Evolutionary conservation across 106 monocot genomes (phyloP).

Genomic region (Alisma plantagoaquatica): DNA sequence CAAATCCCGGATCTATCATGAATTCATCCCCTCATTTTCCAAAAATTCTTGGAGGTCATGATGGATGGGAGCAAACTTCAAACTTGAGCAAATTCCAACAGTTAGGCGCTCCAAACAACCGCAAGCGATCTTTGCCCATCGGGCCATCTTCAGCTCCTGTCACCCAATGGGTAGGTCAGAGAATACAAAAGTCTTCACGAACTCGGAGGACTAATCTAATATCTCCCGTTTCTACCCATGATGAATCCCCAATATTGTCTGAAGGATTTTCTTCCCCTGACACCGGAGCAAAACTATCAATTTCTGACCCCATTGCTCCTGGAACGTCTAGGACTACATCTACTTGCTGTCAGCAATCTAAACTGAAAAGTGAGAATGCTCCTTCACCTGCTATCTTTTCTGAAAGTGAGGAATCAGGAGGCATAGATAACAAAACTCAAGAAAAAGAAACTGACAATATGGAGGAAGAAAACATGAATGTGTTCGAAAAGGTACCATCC

Average conservation of each 20-base stretch:
- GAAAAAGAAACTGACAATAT: slow-evolving; percentile 50
- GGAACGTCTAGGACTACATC: slow-evolving; percentile 14
- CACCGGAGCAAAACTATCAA: slow-evolving; percentile 22
- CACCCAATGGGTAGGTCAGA: slow-evolving; percentile 62
- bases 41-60: slow-evolving; percentile 29
- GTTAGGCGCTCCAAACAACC: slow-evolving; percentile 28
- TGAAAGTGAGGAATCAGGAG: slow-evolving; percentile 74
- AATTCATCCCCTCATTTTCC: slow-evolving; percentile 37
- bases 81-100: slow-evolving; percentile 35
- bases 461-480: slow-evolving; percentile 40
- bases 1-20: slow-evolving; percentile 32
- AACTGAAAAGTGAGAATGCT: slow-evolving; percentile 34
- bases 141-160: slow-evolving; percentile 57
- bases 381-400: slow-evolving; percentile 45
- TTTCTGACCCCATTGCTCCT: slow-evolving; percentile 18
- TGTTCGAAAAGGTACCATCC: slow-evolving; percentile 18
- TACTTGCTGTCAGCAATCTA: slow-evolving; percentile 19
- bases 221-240: slow-evolving; percentile 73
- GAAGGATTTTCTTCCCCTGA: slow-evolving; percentile 45
- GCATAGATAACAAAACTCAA: slow-evolving; percentile 37
- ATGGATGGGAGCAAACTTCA: slow-evolving; percentile 59
- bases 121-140: slow-evolving; percentile 40
- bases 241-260: slow-evolving; percentile 30
- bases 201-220: slow-evolving; percentile 81
- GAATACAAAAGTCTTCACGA: slow-evolving; percentile 54